Evolutionary conservation across 73 alveolate species (phyloP), one percentile per base, ranked within the genome.

Genomic region (Paramecium sexaurelia): DNA sequence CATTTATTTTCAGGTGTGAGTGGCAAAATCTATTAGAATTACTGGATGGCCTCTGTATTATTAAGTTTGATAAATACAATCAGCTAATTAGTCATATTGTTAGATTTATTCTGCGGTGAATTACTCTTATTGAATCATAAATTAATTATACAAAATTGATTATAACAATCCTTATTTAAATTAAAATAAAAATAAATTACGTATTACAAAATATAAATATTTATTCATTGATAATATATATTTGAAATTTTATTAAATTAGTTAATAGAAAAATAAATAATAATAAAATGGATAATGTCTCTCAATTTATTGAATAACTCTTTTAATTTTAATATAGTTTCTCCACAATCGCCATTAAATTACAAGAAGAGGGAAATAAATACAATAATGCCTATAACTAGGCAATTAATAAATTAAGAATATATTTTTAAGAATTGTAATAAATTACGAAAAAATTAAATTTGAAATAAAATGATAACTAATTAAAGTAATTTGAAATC

Each of bases 1-100:
- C 86, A 71, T 6, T 71, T 71, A 36, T 71, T 71, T 17, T 71
- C 86, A 35, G 86, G 86, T 13, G 61, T 71, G 1, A 71, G 56
- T 15, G 86, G 57, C 11, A 37, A 7, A 35, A 71, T 22, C 5
- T 29, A 32, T 36, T 71, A 13, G 17, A 71, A 71, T 35, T 35
- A 37, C 43, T 71, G 35, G 35, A 71, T 32, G 17, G 86, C 86
- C 55, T 71, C 86, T 71, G 35, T 15, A 32, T 13, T 13, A 3
- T 3, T 61, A 61, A 4, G 26, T 32, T 11, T 11, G 43, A 61
- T 8, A 5, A 4, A 7, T 61, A 61, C 83, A 29, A 32, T 61
- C 83, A 29, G 83, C 39, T 11, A 22, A 11, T 61, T 61, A 26
- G 11, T 61, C 83, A 32, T 61, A 61, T 8, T 61, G 39, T 27